A percentile compares a stretch with the other conserved stretches of the same genome.
Evolutionary conservation across 805 yeast species (phyloP).

Genomic region (Barnettozyma pratensis): DNA sequence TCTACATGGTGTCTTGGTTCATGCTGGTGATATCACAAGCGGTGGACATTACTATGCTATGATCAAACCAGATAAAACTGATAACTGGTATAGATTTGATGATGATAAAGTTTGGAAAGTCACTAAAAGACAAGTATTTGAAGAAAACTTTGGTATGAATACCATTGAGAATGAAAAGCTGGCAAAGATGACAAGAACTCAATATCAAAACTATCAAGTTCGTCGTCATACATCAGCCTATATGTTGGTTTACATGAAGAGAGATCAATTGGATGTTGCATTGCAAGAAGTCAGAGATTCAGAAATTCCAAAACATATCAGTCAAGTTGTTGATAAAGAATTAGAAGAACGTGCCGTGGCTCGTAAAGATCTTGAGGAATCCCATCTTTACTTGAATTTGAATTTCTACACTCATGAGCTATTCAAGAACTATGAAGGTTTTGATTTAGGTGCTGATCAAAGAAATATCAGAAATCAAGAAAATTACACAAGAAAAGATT

Average conservation of each 20-base stretch:
- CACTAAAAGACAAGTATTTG: slow-evolving; percentile 78
- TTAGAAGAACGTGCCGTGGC: slow-evolving; percentile 46
- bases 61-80: slow-evolving; percentile 70
- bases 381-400: slow-evolving; percentile 55
- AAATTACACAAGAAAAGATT: slow-evolving; percentile 26
- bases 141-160: slow-evolving; percentile 87
- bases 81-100: slow-evolving; percentile 86
- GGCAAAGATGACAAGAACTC: slow-evolving; percentile 47
- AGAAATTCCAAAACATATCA: slow-evolving; percentile 65
- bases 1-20: slow-evolving; percentile 91
- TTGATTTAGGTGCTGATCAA: slow-evolving; percentile 71
- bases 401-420: slow-evolving; percentile 49
- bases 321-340: slow-evolving; percentile 61
- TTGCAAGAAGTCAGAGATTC: slow-evolving; percentile 51
- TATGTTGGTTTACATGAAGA: slow-evolving; percentile 89
- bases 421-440: slow-evolving; percentile 60
- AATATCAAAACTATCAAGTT: slow-evolving; percentile 58
- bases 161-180: slow-evolving; percentile 44
- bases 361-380: slow-evolving; percentile 64
- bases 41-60: slow-evolving; percentile 98
- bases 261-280: slow-evolving; percentile 49
- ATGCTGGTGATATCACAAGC: slow-evolving; percentile 90
- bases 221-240: slow-evolving; percentile 92
- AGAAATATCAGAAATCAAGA: slow-evolving; percentile 34
- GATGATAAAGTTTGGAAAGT: slow-evolving; percentile 93